These are phyloP conservation scores for Acanthamoeba castellanii DNA, from an alignment of 208 protist species.

Conservation along the genomic window DNA sequence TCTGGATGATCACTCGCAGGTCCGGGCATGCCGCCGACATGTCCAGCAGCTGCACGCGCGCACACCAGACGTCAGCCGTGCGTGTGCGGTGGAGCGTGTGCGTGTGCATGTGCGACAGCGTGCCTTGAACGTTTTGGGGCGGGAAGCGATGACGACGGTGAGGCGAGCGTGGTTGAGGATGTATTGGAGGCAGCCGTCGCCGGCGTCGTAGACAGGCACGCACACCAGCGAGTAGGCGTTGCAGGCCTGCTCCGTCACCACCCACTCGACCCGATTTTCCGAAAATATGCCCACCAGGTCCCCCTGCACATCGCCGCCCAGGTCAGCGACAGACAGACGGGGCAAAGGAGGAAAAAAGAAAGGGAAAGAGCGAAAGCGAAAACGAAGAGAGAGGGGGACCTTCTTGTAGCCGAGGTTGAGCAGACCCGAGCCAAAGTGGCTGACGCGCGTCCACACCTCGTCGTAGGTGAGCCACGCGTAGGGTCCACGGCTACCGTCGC, in stretches of 20 bases:
- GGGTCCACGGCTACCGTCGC: conserved; percentile 42
- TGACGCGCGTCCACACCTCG: conserved; percentile 50
- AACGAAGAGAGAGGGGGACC: neutral
- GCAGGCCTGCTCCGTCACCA: conserved; percentile 79
- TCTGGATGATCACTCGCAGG: conserved; percentile 69
- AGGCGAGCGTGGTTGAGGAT: conserved; percentile 87
- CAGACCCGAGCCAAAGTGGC: conserved; percentile 52
- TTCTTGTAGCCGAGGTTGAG: conserved; percentile 65
- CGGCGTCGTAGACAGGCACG: conserved; percentile 88
- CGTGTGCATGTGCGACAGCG: neutral
- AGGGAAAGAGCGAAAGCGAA: neutral
- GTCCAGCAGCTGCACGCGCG: neutral
- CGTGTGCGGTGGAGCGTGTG: neutral
- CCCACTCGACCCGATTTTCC: conserved; percentile 85
- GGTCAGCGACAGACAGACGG: neutral
- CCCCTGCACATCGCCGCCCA: neutral
- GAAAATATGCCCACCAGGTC: conserved; percentile 82
- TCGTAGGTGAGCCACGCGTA: conserved; percentile 71
- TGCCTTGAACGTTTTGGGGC: conserved; percentile 79
- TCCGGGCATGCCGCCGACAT: conserved; percentile 39
- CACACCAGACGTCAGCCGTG: neutral
- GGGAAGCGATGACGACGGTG: conserved; percentile 70
- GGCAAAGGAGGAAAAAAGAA: neutral
- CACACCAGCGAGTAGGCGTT: conserved; percentile 76
- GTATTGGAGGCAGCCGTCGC: conserved; percentile 81